phyloP scores from a whole-genome alignment of 768 basidiomycete genomes.

The Boletus barrowsii region DNA sequence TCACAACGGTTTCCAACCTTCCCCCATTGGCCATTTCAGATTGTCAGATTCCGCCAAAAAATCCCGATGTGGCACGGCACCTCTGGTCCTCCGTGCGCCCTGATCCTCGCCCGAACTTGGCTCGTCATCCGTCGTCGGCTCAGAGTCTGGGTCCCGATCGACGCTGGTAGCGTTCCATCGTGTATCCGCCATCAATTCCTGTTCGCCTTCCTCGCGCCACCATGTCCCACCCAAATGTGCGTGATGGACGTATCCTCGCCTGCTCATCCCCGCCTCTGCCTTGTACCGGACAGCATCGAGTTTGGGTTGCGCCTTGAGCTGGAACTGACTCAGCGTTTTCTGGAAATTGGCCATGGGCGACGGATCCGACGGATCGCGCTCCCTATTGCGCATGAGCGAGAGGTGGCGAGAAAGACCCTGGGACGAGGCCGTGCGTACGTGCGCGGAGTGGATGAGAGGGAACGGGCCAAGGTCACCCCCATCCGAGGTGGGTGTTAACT shows the following conservation, averaged over 20 bases:
- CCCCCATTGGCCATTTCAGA: conserved; percentile 59
- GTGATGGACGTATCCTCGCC: conserved; percentile 54
- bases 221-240: conserved; percentile 21
- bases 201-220: conserved; percentile 36
- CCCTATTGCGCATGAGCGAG: conserved; percentile 32
- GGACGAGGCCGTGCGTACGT: conserved; percentile 19
- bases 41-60: conserved; percentile 38
- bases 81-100: not conserved
- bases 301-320: conserved; percentile 45
- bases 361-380: conserved; percentile 18
- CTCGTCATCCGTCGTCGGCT: conserved; percentile 27
- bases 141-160: conserved; percentile 18
- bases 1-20: conserved; percentile 51
- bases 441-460: not conserved
- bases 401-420: conserved; percentile 37
- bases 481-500: conserved; percentile 33
- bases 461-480: conserved; percentile 4
- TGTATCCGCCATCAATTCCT: conserved; percentile 37
- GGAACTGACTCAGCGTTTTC: conserved; percentile 39
- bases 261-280: conserved; percentile 65
- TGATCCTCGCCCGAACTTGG: conserved; percentile 21
- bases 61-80: conserved; percentile 6
- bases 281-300: conserved; percentile 66
- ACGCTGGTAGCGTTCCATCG: conserved; percentile 30
- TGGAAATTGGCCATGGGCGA: conserved; percentile 42